Conservation (phyloP, 495 filamentous ascomycete genomes). For the Xanthoparmelia taractica region DNA sequence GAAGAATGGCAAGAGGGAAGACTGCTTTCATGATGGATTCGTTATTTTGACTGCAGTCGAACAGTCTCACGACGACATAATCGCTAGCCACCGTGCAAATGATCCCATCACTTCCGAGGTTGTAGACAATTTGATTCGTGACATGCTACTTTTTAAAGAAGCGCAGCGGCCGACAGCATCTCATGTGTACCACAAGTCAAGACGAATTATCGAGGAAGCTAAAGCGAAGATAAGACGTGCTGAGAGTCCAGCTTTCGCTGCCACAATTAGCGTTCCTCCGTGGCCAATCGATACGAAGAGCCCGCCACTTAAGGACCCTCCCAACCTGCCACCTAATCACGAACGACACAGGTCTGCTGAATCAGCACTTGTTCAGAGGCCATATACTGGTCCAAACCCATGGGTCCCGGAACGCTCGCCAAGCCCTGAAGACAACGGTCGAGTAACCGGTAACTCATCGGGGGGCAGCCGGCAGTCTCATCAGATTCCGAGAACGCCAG, state of each 20-base stretch:
- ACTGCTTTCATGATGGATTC: conserved; percentile 41
- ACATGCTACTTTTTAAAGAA: not conserved
- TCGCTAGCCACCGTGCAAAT: not conserved
- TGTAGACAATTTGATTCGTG: not conserved
- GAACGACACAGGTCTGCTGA: not conserved
- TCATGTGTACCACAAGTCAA: not conserved
- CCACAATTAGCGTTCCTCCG: not conserved
- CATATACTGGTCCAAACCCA: not conserved
- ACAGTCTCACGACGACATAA: not conserved
- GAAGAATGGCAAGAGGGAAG: conserved; percentile 24
- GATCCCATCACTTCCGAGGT: not conserved
- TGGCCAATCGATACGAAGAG: not conserved
- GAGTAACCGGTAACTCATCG: not conserved
- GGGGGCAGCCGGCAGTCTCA: not conserved
- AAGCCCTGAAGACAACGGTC: not conserved
- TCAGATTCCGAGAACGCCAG: not conserved
- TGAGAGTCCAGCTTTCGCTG: not conserved
- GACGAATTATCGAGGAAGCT: not conserved
- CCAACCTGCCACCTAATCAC: not conserved
- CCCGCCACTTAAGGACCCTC: not conserved
- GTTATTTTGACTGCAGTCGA: conserved; percentile 23
- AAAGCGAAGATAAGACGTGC: not conserved
- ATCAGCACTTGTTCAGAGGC: not conserved
- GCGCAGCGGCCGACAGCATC: not conserved
- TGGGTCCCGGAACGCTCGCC: not conserved